Conservation (phyloP, 108 stramenopile species). For the Pseudonitzschia delicatissima region DNA sequence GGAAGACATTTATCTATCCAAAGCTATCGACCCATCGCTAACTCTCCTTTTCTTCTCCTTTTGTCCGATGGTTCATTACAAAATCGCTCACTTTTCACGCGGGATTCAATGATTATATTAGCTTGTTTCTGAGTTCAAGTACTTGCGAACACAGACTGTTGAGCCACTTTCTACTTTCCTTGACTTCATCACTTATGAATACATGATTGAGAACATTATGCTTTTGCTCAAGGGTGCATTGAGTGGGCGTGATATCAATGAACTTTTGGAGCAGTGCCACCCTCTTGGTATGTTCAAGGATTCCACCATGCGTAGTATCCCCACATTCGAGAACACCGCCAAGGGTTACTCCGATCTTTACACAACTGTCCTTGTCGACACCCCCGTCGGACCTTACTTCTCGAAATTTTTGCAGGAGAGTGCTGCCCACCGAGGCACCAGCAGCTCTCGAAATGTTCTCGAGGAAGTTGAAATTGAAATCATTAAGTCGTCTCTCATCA, state of each 20-base stretch:
- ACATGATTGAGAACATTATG: slow-evolving; percentile 99
- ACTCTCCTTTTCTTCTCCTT: too few relatives aligned
- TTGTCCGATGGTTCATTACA: background rate
- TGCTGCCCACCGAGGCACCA: slow-evolving; percentile 34
- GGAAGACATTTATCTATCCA: background rate
- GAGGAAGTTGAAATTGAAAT: slow-evolving; percentile 99
- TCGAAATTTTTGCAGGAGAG: slow-evolving; percentile 85
- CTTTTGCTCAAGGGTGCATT: slow-evolving; percentile 96
- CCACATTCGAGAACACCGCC: slow-evolving; percentile 90
- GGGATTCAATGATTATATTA: slow-evolving; percentile 19
- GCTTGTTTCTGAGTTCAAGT: slow-evolving; percentile 96
- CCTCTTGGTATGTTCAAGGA: slow-evolving; percentile 99
- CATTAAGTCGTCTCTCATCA: slow-evolving; percentile 97
- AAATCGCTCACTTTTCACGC: background rate
- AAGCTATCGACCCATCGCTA: background rate
- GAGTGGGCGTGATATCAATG: slow-evolving; percentile 92
- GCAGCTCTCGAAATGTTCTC: slow-evolving; percentile 86
- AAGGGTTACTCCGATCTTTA: slow-evolving; percentile 97
- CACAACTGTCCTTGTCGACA: slow-evolving; percentile 98
- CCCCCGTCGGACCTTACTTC: slow-evolving; percentile 97
- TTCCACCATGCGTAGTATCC: slow-evolving; percentile 95
- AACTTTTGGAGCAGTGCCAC: slow-evolving; percentile 97
- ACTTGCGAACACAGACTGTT: slow-evolving; percentile 94
- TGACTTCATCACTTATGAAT: slow-evolving; percentile 99
- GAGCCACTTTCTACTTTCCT: slow-evolving; percentile 96